Evolutionary conservation across 2,329 filamentous ascomycete species (phyloP).

Genomic region (Penicillium sp.): DNA sequence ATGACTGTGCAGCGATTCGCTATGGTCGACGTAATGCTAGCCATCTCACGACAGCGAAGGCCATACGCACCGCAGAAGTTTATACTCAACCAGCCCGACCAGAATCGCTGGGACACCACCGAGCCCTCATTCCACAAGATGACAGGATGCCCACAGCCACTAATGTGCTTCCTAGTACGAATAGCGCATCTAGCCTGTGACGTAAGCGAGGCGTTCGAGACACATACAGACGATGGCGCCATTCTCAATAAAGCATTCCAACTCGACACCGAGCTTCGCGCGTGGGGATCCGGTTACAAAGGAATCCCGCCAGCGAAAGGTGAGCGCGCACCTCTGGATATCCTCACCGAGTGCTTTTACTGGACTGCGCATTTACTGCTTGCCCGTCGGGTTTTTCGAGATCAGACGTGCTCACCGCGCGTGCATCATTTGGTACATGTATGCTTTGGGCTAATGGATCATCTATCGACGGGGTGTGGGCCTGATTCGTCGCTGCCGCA

Average conservation of each 20-base stretch:
- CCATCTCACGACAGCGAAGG: conserved; percentile 18
- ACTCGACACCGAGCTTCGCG: conserved; percentile 17
- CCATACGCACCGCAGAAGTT: conserved; percentile 16
- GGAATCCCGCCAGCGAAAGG: neutral
- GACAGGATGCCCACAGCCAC: conserved; percentile 20
- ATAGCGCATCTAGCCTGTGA: conserved; percentile 20
- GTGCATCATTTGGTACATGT: conserved; percentile 18
- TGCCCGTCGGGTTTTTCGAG: conserved; percentile 18
- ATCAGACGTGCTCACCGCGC: conserved; percentile 15
- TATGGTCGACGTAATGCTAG: conserved; percentile 22
- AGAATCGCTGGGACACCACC: conserved; percentile 14
- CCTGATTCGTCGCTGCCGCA: conserved; percentile 20
- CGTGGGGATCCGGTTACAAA: conserved; percentile 13
- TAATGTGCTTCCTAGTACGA: conserved; percentile 19
- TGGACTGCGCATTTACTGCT: conserved; percentile 21
- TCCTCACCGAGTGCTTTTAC: conserved; percentile 20
- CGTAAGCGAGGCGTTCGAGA: conserved; percentile 8
- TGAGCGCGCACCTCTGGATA: conserved; percentile 14
- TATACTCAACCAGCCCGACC: conserved; percentile 14
- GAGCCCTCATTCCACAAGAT: conserved; percentile 21
- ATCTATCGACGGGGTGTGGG: conserved; percentile 18
- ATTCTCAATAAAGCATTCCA: conserved; percentile 12
- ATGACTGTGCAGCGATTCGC: conserved; percentile 18
- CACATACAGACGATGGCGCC: neutral
- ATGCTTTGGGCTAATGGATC: conserved; percentile 19